A percentile compares a stretch with the other conserved stretches of the same genome.
phyloP scores from a whole-genome alignment of 257 asterid genomes.

The Fraxinus quadrangulata region DNA sequence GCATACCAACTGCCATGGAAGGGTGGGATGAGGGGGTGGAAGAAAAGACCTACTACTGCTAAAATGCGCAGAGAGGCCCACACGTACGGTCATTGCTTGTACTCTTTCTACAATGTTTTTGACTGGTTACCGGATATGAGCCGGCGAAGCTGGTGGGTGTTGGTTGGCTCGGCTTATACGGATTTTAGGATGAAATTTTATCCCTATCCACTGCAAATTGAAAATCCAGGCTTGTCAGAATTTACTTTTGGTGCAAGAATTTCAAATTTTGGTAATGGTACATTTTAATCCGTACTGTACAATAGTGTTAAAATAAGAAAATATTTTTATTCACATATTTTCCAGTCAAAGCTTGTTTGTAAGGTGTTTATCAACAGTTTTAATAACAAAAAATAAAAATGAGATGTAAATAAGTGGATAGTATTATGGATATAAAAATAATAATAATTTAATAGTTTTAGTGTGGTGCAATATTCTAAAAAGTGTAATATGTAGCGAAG shows the following conservation, averaged over 20 bases:
- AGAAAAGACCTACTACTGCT: conserved; percentile 53
- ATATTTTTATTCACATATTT: too few relatives aligned
- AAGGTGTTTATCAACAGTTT: too few relatives aligned
- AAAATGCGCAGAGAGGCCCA: conserved; percentile 34
- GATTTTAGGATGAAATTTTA: not conserved
- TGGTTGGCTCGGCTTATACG: not conserved
- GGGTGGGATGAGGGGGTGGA: conserved; percentile 31
- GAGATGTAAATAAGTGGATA: too few relatives aligned
- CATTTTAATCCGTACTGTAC: not conserved
- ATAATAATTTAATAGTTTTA: too few relatives aligned
- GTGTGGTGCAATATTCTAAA: too few relatives aligned
- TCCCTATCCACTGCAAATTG: not conserved
- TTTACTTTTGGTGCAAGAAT: not conserved
- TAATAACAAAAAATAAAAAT: too few relatives aligned
- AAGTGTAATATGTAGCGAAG: too few relatives aligned
- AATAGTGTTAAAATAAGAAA: too few relatives aligned
- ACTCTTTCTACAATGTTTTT: too few relatives aligned
- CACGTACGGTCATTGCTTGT: conserved; percentile 43
- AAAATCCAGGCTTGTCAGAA: not conserved
- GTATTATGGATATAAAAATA: too few relatives aligned
- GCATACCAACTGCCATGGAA: conserved; percentile 59
- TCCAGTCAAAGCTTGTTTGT: too few relatives aligned
- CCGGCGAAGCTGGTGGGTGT: not conserved
- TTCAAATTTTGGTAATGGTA: not conserved
- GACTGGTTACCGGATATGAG: not conserved